phyloP scores from a whole-genome alignment of 495 filamentous ascomycete species.

The Pseudoneurospora amorphoporcata region DNA sequence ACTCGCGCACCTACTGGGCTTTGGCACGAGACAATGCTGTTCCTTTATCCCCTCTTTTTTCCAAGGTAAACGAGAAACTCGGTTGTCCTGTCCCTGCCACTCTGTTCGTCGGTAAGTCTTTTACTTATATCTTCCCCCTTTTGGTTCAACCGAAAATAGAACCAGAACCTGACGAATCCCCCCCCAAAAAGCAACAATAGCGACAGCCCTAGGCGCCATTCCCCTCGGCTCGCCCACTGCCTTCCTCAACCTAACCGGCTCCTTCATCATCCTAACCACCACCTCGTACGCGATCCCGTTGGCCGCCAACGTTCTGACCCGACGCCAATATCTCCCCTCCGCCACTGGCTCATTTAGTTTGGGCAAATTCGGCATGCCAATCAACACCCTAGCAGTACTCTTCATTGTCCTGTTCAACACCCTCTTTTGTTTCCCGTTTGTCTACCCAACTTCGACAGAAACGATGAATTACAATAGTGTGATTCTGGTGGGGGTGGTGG shows the following conservation, averaged over 20 bases:
- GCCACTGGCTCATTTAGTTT: constrained; percentile 56
- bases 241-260: constrained; percentile 65
- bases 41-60: constrained; percentile 39
- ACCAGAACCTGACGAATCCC: background rate
- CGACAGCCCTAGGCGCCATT: constrained; percentile 61
- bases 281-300: constrained; percentile 69
- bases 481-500: constrained; percentile 47
- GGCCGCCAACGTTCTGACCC: constrained; percentile 57
- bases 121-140: background rate
- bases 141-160: background rate
- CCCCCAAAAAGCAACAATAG: constrained; percentile 29
- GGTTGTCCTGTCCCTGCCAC: constrained; percentile 62
- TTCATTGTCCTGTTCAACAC: constrained; percentile 62
- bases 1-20: constrained; percentile 79
- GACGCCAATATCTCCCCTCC: constrained; percentile 50
- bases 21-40: constrained; percentile 64
- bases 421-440: constrained; percentile 63
- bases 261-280: constrained; percentile 63
- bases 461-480: constrained; percentile 67
- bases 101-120: constrained; percentile 40
- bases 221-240: constrained; percentile 63
- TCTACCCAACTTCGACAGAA: constrained; percentile 40
- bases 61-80: constrained; percentile 37
- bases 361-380: constrained; percentile 44
- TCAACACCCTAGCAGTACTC: constrained; percentile 50